Conservation (phyloP, 2,329 filamentous ascomycete species). For the Aspergillus cejpii region DNA sequence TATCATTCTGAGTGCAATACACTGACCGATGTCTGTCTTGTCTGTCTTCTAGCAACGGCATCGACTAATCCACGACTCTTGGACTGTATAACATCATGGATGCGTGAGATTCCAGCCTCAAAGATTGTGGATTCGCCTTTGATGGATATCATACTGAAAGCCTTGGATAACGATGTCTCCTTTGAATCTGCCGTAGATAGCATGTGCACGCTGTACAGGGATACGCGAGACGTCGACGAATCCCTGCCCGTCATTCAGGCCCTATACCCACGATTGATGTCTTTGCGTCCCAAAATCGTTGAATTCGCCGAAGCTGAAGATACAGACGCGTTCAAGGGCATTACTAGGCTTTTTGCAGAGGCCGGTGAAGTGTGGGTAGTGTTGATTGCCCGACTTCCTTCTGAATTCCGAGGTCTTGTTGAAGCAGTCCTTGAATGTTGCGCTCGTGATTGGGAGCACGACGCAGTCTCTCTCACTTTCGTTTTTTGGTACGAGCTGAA, state of each 20-base stretch:
- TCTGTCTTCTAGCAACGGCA: slow-evolving; percentile 54
- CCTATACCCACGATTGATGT: slow-evolving; percentile 73
- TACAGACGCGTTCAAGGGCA: slow-evolving; percentile 72
- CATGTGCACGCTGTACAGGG: slow-evolving; percentile 81
- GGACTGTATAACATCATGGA: slow-evolving; percentile 94
- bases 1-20: slow-evolving; percentile 6
- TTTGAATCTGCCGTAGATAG: slow-evolving; percentile 88
- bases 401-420: slow-evolving; percentile 75
- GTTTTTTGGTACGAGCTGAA: slow-evolving; percentile 98
- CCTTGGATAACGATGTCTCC: slow-evolving; percentile 66
- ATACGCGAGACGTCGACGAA: slow-evolving; percentile 91
- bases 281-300: slow-evolving; percentile 67
- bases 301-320: slow-evolving; percentile 75
- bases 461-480: slow-evolving; percentile 90
- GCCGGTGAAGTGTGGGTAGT: slow-evolving; percentile 93
- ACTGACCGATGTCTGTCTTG: slow-evolving; percentile 13
- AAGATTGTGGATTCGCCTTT: slow-evolving; percentile 81
- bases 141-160: slow-evolving; percentile 71
- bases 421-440: slow-evolving; percentile 91
- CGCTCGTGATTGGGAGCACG: slow-evolving; percentile 75
- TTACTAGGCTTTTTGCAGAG: slow-evolving; percentile 86
- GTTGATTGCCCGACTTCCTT: slow-evolving; percentile 75
- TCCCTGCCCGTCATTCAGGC: slow-evolving; percentile 72
- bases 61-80: slow-evolving; percentile 83
- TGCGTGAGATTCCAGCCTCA: slow-evolving; percentile 79